A percentile compares a stretch with the other conserved stretches of the same genome.
Conservation (phyloP, 345 rosid genomes). For the Eucalyptus cladocalyx region DNA sequence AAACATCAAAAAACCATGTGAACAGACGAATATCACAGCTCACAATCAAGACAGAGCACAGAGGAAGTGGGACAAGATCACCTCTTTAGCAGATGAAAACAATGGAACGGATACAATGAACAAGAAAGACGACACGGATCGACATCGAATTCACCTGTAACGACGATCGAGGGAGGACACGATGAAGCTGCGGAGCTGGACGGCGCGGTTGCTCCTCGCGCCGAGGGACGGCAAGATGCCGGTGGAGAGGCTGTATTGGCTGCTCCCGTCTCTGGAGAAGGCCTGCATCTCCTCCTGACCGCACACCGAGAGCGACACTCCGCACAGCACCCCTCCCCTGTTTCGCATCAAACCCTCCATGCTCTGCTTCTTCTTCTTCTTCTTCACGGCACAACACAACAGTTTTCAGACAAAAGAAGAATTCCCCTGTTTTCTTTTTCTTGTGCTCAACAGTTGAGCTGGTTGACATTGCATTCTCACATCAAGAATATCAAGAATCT, state of each 20-base stretch:
- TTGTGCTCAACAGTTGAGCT: background rate
- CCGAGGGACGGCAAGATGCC: conserved; percentile 89
- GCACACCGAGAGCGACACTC: conserved; percentile 25
- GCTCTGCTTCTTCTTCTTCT: background rate
- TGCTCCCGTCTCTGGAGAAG: conserved; percentile 57
- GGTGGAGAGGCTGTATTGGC: conserved; percentile 86
- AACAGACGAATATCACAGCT: background rate
- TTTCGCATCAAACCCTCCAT: background rate
- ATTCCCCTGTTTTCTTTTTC: background rate
- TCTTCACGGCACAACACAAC: background rate
- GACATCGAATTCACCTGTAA: conserved; percentile 40
- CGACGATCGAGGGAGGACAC: conserved; percentile 76
- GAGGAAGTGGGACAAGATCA: background rate
- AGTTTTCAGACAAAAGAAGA: background rate
- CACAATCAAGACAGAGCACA: background rate
- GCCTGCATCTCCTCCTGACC: conserved; percentile 59
- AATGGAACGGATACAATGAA: background rate
- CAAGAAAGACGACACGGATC: background rate
- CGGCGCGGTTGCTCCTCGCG: conserved; percentile 69
- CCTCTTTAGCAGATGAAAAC: background rate
- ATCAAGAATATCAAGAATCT: background rate
- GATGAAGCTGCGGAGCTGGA: conserved; percentile 46
- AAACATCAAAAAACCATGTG: background rate
- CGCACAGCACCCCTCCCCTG: conserved; percentile 8
- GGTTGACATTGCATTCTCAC: background rate